Evolutionary conservation across 148 eudicot species (phyloP), one percentile per base, ranked within the genome.

Genomic region (Pharnaceum exiguum): DNA sequence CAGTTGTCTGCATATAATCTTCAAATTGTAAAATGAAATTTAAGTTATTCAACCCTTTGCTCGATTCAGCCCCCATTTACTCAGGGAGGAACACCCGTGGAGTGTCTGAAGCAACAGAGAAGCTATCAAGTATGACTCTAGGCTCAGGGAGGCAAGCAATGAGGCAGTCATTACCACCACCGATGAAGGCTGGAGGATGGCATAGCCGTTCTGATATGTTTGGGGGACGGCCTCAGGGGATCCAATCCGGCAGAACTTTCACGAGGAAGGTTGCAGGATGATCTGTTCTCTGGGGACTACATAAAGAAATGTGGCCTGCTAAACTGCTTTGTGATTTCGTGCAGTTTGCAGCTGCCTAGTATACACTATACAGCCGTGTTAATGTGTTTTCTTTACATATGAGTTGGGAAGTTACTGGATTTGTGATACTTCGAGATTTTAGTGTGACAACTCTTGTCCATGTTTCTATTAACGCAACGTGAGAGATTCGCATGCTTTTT

Each of bases 111-210:
- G 65, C 87, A 23, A 72, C 84, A 2, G 87, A 81, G 64, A 87
- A 79, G 81, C 50, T 87, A 65, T 71, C 82, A 19, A 82, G 68
- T 70, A 75, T 82, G 85, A 61, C 69, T 10, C 33, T 84, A 48
- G 74, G 79, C 26, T 31, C 63, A 30, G 77, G 78, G 33, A 77
- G 80, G 69, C 76, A 67, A 46, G 69, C 71, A 26, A 69, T 67
- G 55, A 66, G 66, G 76, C 89, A 74, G 46, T 54, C 82, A 6
- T 38, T 77, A 25, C 89, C 89, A 16, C 71, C 77, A 36, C 93
- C 95, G 38, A 84, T 87, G 91, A 90, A 82, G 62, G 95, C 95
- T 56, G 97, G 91, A 59, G 89, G 95, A 60, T 82, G 90, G 86
- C 80, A 87, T 75, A 77, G 80, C 2, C 82, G 69, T 32, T 68